phyloP scores from a whole-genome alignment of 306 rosid species.

The Quercus dentata region DNA sequence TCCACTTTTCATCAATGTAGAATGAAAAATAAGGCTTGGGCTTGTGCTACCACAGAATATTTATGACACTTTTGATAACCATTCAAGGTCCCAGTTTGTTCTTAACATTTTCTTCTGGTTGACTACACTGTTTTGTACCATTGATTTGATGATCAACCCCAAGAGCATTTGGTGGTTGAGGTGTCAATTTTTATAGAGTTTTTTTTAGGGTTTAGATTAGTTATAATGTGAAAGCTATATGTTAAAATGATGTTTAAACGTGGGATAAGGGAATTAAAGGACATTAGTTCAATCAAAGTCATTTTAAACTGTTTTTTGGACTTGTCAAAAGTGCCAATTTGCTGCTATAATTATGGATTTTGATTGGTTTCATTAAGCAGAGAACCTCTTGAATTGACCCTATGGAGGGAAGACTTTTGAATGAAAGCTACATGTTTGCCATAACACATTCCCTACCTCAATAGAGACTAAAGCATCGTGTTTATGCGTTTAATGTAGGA shows the following conservation, averaged over 20 bases:
- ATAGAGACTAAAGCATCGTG: too few species aligned
- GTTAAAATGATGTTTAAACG: background rate
- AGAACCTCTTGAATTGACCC: background rate
- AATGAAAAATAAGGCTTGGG: background rate
- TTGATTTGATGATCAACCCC: conserved; percentile 14
- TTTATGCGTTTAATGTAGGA: too few species aligned
- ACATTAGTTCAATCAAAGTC: background rate
- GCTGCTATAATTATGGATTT: background rate
- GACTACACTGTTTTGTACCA: conserved; percentile 24
- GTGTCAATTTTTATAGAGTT: conserved; percentile 16
- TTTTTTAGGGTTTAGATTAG: background rate
- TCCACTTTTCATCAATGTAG: conserved; percentile 15
- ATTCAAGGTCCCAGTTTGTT: conserved; percentile 43
- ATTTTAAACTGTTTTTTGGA: background rate
- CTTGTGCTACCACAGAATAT: conserved; percentile 23
- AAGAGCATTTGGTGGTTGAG: conserved; percentile 26
- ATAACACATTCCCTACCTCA: too few species aligned
- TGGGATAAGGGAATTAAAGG: background rate
- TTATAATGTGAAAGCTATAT: background rate
- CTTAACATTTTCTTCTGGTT: conserved; percentile 21
- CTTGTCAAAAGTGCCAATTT: background rate
- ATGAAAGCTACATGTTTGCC: background rate
- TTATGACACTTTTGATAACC: conserved; percentile 28
- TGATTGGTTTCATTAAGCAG: background rate
- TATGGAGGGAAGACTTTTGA: background rate